Base-by-base conservation (phyloP, 257 asterid genomes). In the Solanum ahanhuiri region DNA sequence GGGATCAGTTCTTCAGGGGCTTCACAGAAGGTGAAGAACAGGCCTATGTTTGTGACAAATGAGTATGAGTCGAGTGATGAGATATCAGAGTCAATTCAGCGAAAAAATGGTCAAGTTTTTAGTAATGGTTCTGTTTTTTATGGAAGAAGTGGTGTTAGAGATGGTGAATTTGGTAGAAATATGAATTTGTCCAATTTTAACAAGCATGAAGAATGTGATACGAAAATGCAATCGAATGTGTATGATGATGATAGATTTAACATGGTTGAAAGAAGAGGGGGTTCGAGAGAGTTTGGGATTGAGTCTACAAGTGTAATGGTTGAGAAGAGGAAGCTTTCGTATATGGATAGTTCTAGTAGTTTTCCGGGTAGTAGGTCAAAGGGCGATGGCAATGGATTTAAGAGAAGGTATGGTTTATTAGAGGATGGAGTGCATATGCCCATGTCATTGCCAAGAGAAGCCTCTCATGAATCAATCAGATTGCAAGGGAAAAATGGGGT, bases 401-500 rank as follows among this genome's bases (percentile, higher is more conserved):
- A 86, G 84, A 89, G 88, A 85, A 89, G 93, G 51, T 67, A 14
- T 66, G 93, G 86, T 31, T 64, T 85, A 86, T 93, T 90, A 54
- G 95, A 92, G 17, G 97, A 90, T 72, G 95, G 91, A 86, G 86
- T 90, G 23, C 91, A 87, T 75, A 82, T 89, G 86, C 95, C 97
- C 14, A 87, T 87, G 87, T 93, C 97, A 2, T 87, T 88, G 89
- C 88, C 84, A 88, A 87, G 94, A 94, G 92, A 92, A 87, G 87
- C 73, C 64, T 82, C 90, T 35, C 88, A 90, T 58, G 93, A 94
- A 89, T 89, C 96, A 15, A 95, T 97, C 58, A 92, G 99, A 89
- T 85, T 96, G 89, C 99, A 97, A 93, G 98, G 99, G 77, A 97
- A 97, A 92, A 97, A 93, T 86, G 99, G 99, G 85, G 98, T 96